Evolutionary conservation across 1,139 yeast species (phyloP), one percentile per base, ranked within the genome.

Genomic region (Yamadazyma trypodendri): DNA sequence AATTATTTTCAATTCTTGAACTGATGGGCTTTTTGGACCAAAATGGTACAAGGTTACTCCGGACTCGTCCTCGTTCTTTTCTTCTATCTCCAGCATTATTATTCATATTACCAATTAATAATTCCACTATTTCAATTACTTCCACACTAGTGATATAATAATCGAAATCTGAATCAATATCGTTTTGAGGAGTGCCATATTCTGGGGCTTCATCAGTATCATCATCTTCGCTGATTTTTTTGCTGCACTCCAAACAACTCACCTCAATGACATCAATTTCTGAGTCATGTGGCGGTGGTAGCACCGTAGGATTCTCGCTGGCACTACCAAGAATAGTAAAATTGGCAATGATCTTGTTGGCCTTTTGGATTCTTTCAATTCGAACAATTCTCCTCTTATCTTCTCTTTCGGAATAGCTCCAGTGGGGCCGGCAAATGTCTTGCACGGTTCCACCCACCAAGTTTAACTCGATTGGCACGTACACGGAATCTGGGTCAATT

Each of bases 81-180:
- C 82, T 63, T 45, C 77, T 70, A 40, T 71, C 77, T 6, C 67
- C 68, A 8, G 78, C 66, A 40, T 75, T 76, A 38, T 58, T 62
- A 25, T 60, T 53, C 43, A 70, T 70, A 10, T 75, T 67, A 2
- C 79, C 79, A 47, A 79, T 77, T 32, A 80, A 56, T 34, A 79
- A 56, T 57, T 80, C 85, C 28, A 80, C 82, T 43, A 80, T 74
- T 55, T 75, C 80, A 46, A 80, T 75, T 28, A 80, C 83, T 52
- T 80, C 86, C 24, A 80, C 85, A 37, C 81, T 73, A 1, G 86
- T 80, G 37, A 80, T 76, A 57, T 78, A 80, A 52, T 68, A 77
- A 41, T 67, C 72, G 44, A 61, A 63, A 12, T 52, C 55, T 15
- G 48, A 34, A 13, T 23, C 11, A 20, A 51, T 54, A 28, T 39